phyloP scores from a whole-genome alignment of 768 basidiomycete genomes.

The Mycena galericulata region DNA sequence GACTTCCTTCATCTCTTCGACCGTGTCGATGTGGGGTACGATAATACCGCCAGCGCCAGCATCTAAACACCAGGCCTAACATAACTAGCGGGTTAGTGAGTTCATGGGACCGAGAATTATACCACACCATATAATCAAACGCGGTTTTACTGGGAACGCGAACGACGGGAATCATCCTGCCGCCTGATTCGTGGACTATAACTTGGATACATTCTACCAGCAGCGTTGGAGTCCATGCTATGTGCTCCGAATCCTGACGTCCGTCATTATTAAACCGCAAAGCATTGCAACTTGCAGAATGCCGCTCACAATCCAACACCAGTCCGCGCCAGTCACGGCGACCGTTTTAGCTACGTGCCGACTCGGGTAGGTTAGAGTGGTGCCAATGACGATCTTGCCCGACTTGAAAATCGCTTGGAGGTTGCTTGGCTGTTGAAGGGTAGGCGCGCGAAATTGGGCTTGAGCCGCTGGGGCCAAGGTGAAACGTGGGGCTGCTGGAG shows the following conservation, averaged over 20 bases:
- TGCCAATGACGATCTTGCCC: conserved; percentile 16
- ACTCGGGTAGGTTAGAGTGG: conserved; percentile 20
- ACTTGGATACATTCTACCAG: conserved; percentile 30
- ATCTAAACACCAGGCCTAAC: conserved; percentile 27
- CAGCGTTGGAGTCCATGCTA: conserved; percentile 12
- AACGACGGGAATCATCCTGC: conserved; percentile 29
- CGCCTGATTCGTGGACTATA: conserved; percentile 28
- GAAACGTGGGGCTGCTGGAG: conserved; percentile 9
- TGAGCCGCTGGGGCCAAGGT: conserved; percentile 14
- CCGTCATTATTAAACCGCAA: not conserved
- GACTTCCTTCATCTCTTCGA: conserved; percentile 19
- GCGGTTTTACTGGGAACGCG: conserved; percentile 27
- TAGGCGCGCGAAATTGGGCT: conserved; percentile 11
- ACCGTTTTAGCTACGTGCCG: conserved; percentile 27
- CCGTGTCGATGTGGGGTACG: conserved; percentile 25
- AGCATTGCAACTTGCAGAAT: not conserved
- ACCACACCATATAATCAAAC: conserved; percentile 29
- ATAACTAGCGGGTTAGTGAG: not conserved
- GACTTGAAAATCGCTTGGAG: conserved; percentile 22
- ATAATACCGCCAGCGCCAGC: conserved; percentile 32
- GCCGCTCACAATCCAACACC: conserved; percentile 30
- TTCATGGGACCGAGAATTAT: not conserved
- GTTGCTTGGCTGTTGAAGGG: conserved; percentile 22
- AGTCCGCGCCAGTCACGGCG: conserved; percentile 23
- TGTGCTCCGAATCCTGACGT: conserved; percentile 24